These are phyloP conservation scores for Jatropha podagrica DNA, from an alignment of 441 rosid genomes.

Conservation along the genomic window DNA sequence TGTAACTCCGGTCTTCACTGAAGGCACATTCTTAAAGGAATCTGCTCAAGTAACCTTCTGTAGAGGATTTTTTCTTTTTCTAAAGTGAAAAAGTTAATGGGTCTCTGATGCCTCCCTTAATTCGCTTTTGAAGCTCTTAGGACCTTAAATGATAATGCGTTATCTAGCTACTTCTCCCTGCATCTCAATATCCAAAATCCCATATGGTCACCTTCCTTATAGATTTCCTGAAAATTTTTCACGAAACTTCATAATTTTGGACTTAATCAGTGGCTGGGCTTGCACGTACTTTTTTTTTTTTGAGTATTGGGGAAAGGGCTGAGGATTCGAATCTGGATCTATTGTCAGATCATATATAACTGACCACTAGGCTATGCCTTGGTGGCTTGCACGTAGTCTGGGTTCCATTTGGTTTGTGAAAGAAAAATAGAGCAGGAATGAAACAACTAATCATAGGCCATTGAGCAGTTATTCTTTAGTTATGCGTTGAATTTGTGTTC, in stretches of 20 bases:
- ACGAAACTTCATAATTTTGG: not conserved
- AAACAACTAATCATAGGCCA: not conserved
- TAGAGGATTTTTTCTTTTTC: too few species aligned
- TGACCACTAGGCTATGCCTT: too few species aligned
- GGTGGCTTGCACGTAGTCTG: not conserved
- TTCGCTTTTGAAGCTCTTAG: not conserved
- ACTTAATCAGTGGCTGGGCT: not conserved
- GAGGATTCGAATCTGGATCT: too few species aligned
- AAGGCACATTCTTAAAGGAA: not conserved
- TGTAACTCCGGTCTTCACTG: not conserved
- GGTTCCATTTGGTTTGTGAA: not conserved
- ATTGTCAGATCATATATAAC: too few species aligned
- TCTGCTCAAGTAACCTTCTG: not conserved
- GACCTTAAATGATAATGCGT: not conserved
- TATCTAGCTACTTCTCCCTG: slow-evolving; percentile 1
- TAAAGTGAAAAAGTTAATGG: not conserved
- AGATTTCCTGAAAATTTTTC: not conserved
- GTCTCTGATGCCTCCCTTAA: not conserved
- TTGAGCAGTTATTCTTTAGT: not conserved
- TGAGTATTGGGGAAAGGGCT: too few species aligned
- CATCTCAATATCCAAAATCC: not conserved
- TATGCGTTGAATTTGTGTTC: not conserved
- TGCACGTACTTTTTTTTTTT: not conserved
- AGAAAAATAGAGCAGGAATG: not conserved
- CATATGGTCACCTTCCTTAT: not conserved